These are phyloP conservation scores for Phytophthora hybrid DNA, from an alignment of 352 stramenopile species.

Conservation along the genomic window DNA sequence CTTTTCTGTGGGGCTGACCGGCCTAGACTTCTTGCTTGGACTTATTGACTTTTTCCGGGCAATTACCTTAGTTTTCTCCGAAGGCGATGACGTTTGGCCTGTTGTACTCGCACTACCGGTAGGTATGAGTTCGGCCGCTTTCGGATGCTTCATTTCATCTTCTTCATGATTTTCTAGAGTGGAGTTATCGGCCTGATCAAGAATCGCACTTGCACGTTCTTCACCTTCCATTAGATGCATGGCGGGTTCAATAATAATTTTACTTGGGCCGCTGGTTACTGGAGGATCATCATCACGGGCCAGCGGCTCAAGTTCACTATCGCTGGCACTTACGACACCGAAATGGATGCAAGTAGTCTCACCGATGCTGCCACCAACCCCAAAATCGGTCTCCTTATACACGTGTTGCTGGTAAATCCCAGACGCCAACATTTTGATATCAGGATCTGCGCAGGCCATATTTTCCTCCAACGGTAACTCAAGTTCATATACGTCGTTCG, in stretches of 20 bases:
- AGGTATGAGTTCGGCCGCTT: neutral
- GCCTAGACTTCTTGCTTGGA: slow-evolving; percentile 11
- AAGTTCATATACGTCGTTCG: neutral
- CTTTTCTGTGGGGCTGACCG: neutral
- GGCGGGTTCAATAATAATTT: neutral
- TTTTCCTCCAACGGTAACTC: neutral
- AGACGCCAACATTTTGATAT: neutral
- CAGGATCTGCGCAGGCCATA: neutral
- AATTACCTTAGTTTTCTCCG: neutral
- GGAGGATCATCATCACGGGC: neutral
- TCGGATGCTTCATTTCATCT: neutral
- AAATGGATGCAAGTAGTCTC: no score
- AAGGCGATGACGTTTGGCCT: neutral
- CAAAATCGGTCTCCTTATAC: neutral
- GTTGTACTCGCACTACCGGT: neutral
- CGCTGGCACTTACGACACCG: no score
- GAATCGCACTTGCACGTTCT: neutral
- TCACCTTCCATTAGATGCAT: neutral
- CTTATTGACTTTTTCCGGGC: slow-evolving; percentile 27
- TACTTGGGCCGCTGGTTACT: neutral
- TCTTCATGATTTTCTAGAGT: neutral
- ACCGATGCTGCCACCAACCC: no score
- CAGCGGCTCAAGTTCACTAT: neutral
- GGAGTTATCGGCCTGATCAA: neutral
- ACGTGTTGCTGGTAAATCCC: neutral